phyloP scores from a whole-genome alignment of 805 yeast genomes.

The Ogataea siamensis region DNA sequence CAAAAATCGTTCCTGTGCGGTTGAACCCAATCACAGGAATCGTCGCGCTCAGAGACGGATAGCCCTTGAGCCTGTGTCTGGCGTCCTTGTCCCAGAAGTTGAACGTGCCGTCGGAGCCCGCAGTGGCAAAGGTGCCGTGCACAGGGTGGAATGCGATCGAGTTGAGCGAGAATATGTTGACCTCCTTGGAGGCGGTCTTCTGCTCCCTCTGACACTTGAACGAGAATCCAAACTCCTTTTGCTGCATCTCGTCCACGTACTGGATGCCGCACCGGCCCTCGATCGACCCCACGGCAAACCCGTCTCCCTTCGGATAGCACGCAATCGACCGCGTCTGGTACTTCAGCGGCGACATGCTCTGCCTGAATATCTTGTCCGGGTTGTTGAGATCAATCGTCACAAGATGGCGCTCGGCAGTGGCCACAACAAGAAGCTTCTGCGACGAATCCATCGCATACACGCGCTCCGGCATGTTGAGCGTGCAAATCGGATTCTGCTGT shows the following conservation, averaged over 20 bases:
- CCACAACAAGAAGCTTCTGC: constrained; percentile 84
- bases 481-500: constrained; percentile 75
- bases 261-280: constrained; percentile 97
- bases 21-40: constrained; percentile 81
- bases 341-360: constrained; percentile 72
- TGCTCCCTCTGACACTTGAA: constrained; percentile 91
- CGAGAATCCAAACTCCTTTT: constrained; percentile 71
- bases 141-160: constrained; percentile 83
- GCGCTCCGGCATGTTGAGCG: constrained; percentile 82
- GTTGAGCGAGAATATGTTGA: constrained; percentile 75
- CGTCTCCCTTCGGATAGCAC: constrained; percentile 90
- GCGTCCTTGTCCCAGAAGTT: constrained; percentile 96
- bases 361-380: constrained; percentile 80
- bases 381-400: constrained; percentile 73
- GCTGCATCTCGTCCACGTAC: constrained; percentile 81
- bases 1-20: constrained; percentile 77
- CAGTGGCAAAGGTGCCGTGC: constrained; percentile 88
- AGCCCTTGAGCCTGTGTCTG: constrained; percentile 78
- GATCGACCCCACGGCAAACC: constrained; percentile 87
- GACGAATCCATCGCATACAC: constrained; percentile 86
- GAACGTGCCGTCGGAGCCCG: constrained; percentile 92
- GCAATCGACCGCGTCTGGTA: constrained; percentile 82
- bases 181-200: constrained; percentile 52
- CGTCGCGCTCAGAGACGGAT: constrained; percentile 63
- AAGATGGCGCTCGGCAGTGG: constrained; percentile 86